phyloP scores from a whole-genome alignment of 768 basidiomycete genomes.

The Pleurotus tuoliensis region DNA sequence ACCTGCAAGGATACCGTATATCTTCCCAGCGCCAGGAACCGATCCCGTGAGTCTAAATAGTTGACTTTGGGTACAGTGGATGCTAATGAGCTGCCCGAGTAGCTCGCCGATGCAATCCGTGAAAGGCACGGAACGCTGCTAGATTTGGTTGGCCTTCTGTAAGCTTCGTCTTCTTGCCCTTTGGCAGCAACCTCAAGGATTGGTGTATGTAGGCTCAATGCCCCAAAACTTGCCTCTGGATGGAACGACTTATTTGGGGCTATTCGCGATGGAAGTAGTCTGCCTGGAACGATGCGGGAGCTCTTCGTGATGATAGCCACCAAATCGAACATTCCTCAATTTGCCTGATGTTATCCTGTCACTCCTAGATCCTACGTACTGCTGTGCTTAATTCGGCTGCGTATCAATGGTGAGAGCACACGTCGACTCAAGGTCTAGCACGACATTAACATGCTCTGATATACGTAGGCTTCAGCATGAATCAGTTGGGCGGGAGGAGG shows the following conservation, averaged over 20 bases:
- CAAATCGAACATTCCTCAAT: background rate
- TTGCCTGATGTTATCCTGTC: background rate
- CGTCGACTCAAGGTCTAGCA: no score
- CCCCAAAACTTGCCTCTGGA: slow-evolving; percentile 23
- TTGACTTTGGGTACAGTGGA: background rate
- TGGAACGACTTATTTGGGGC: slow-evolving; percentile 31
- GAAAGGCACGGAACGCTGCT: slow-evolving; percentile 30
- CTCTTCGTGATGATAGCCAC: slow-evolving; percentile 22
- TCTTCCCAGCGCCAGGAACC: slow-evolving; percentile 34
- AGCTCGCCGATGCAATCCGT: slow-evolving; percentile 36
- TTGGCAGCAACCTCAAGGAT: background rate
- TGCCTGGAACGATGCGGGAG: slow-evolving; percentile 31
- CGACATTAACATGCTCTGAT: background rate
- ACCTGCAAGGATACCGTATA: slow-evolving; percentile 39
- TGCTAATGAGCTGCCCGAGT: background rate
- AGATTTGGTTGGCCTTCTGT: slow-evolving; percentile 36
- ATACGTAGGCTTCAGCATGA: slow-evolving; percentile 25
- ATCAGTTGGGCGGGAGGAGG: slow-evolving; percentile 25
- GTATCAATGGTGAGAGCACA: slow-evolving; percentile 22
- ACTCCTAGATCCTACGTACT: slow-evolving; percentile 7
- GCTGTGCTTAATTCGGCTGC: slow-evolving; percentile 25
- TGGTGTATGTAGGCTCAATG: slow-evolving; percentile 18
- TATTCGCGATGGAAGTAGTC: slow-evolving; percentile 24
- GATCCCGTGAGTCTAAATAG: slow-evolving; percentile 18
- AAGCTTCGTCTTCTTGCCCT: slow-evolving; percentile 7